These are phyloP conservation scores for Gastrolobium bilobum DNA, from an alignment of 306 rosid species.

Conservation along the genomic window DNA sequence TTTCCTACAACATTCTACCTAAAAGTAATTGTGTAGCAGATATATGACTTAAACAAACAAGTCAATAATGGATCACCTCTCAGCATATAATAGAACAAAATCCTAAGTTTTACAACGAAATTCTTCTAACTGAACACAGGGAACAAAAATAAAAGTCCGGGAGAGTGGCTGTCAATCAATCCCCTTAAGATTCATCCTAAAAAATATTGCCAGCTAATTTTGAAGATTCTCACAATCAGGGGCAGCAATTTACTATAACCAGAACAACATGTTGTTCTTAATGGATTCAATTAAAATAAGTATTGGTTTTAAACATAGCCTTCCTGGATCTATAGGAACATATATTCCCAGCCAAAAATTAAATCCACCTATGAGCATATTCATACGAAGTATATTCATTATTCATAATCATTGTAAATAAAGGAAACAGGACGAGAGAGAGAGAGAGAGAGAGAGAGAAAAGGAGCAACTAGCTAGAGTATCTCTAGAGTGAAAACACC, in stretches of 20 bases:
- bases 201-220: slow-evolving; percentile 16
- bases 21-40: not conserved
- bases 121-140: not conserved
- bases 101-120: not conserved
- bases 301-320: slow-evolving; percentile 27
- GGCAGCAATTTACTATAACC: slow-evolving; percentile 5
- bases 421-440: not conserved
- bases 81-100: slow-evolving; percentile 24
- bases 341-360: not conserved
- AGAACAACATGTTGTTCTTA: not conserved
- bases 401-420: not conserved
- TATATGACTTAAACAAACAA: slow-evolving; percentile 19
- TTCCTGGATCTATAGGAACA: not conserved
- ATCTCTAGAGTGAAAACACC: slow-evolving; percentile 2
- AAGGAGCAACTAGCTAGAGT: not conserved
- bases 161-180: slow-evolving; percentile 20
- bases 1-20: not conserved
- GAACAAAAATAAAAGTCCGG: not conserved
- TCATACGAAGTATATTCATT: slow-evolving; percentile 11
- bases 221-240: slow-evolving; percentile 6
- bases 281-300: slow-evolving; percentile 12
- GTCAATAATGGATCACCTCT: slow-evolving; percentile 16
- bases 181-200: slow-evolving; percentile 25
- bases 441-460: no score
- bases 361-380: slow-evolving; percentile 11